These are phyloP conservation scores for Byssochlamys sp. DNA, from an alignment of 2,329 filamentous ascomycete species.

Conservation along the genomic window DNA sequence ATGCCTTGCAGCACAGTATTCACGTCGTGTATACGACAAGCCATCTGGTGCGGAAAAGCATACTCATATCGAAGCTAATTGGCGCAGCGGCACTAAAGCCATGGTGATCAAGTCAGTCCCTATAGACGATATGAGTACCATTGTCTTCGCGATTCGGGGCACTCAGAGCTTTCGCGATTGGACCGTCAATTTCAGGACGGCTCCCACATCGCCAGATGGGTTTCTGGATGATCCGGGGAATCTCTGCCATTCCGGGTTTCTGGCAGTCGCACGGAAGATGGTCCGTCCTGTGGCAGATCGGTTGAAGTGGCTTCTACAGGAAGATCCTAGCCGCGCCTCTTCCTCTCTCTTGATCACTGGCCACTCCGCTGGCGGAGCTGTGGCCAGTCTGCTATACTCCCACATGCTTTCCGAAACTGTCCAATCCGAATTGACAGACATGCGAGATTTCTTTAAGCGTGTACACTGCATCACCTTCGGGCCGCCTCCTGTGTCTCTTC, in stretches of 20 bases:
- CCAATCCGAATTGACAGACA: conserved; percentile 57
- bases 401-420: conserved; percentile 62
- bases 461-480: conserved; percentile 81
- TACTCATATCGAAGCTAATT: conserved; percentile 61
- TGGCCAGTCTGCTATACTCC: conserved; percentile 67
- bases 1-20: conserved; percentile 69
- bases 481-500: conserved; percentile 65
- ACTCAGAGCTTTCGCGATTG: conserved; percentile 75
- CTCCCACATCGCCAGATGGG: conserved; percentile 53
- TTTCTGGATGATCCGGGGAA: conserved; percentile 74
- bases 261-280: conserved; percentile 68
- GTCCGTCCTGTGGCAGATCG: conserved; percentile 60
- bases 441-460: conserved; percentile 63
- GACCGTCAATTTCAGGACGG: conserved; percentile 68
- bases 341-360: conserved; percentile 74
- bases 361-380: conserved; percentile 75
- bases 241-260: conserved; percentile 69
- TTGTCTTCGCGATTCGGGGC: conserved; percentile 76
- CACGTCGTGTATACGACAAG: conserved; percentile 61
- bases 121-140: conserved; percentile 65
- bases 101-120: conserved; percentile 76
- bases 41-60: conserved; percentile 55
- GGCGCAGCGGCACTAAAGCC: conserved; percentile 66
- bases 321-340: conserved; percentile 56
- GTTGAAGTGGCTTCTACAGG: conserved; percentile 59